Base-by-base conservation (phyloP, 176 grass and related monocot genomes). In the Typha latifolia region DNA sequence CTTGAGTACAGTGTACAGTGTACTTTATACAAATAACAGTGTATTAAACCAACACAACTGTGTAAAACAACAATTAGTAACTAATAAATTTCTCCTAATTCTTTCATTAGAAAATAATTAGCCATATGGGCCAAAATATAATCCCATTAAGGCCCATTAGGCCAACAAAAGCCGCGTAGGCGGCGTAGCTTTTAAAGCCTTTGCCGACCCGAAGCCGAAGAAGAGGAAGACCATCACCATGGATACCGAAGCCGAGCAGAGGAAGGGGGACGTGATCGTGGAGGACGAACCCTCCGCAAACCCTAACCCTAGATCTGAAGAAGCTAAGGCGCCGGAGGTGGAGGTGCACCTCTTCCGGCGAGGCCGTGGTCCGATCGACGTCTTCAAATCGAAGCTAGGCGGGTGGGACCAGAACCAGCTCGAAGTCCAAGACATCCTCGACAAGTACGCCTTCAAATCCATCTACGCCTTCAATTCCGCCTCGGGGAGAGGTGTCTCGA, bases 341-440 rank as follows among this genome's bases (percentile, higher is more conserved):
- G 88, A 92, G 59, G 81, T 97, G 61, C 83, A 80, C 32, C 78
- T 97, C 57, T 97, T 89, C 83, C 78, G 69, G 66, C 66, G 47
- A 12, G 93, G 85, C 0, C 78, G 78, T 16, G 90, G 86, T 5
- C 88, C 93, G 78, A 82, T 73, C 52, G 76, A 82, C 49, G 85
- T 84, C 48, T 97, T 92, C 78, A 71, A 49, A 62, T 92, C 83
- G 52, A 75, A 51, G 69, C 64, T 97, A 14, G 93, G 89, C 12
- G 88, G 89, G 15, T 97, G 77, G 70, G 85, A 76, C 63, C 89
- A 90, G 78, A 84, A 97, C 81, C 93, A 91, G 82, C 85, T 92
- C 20, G 93, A 92, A 69, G 83, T 92, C 4, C 87, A 87, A 12
- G 93, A 92, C 74, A 92, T 97, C 68, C 78, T 92, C 59, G 93